Conservation (phyloP, 2,329 filamentous ascomycete genomes). For the Myrmaecium sp. region DNA sequence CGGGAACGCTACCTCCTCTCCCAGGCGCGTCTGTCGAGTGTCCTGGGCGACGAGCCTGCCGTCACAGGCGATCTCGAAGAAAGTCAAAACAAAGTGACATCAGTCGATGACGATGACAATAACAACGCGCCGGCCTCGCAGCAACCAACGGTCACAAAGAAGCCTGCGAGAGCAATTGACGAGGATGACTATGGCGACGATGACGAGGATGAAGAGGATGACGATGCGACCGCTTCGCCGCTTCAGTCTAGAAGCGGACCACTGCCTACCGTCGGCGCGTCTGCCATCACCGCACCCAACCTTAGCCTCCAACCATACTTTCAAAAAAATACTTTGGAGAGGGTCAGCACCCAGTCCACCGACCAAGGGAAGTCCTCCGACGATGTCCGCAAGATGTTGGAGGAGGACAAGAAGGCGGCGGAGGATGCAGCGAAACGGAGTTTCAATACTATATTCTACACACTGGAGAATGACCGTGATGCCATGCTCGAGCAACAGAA, state of each 20-base stretch:
- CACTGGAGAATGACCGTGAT: constrained; percentile 82
- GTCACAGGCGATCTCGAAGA: no score
- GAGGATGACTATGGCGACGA: constrained; percentile 80
- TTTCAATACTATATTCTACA: constrained; percentile 90
- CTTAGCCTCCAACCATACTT: constrained; percentile 52
- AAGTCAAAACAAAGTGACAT: constrained; percentile 3
- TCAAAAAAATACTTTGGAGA: constrained; percentile 16
- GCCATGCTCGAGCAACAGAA: constrained; percentile 97
- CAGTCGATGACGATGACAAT: constrained; percentile 2
- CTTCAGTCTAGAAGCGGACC: constrained; percentile 34
- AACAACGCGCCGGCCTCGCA: constrained; percentile 15
- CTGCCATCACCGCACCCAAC: constrained; percentile 37
- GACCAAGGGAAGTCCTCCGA: constrained; percentile 55
- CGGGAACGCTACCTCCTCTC: constrained; percentile 59
- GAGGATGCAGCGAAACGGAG: constrained; percentile 79
- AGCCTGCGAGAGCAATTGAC: constrained; percentile 60
- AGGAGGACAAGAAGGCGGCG: constrained; percentile 78
- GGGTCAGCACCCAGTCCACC: constrained; percentile 29
- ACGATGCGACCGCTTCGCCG: constrained; percentile 26
- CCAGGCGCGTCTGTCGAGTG: constrained; percentile 56
- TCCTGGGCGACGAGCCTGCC: constrained; percentile 42
- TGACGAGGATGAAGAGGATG: constrained; percentile 43
- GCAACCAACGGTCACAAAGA: constrained; percentile 44
- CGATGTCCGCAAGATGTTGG: constrained; percentile 80
- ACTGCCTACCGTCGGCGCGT: constrained; percentile 36